These are phyloP conservation scores for Fusarium pseudoanthophilum DNA, from an alignment of 2,329 filamentous ascomycete genomes.

Conservation along the genomic window DNA sequence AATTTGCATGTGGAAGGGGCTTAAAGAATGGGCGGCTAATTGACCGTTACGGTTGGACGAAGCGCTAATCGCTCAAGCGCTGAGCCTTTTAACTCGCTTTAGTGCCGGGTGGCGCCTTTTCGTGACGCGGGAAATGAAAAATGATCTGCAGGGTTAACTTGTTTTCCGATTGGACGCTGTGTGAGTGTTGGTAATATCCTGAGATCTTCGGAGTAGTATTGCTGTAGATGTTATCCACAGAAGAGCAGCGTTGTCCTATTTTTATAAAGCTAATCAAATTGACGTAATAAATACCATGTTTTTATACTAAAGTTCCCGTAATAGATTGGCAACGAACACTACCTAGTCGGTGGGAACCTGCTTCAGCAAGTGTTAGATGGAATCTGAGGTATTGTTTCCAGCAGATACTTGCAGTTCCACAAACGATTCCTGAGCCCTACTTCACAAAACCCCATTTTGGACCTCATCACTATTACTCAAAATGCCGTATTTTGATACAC, in stretches of 20 bases:
- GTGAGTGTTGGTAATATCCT: constrained; percentile 17
- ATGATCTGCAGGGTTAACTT: constrained; percentile 24
- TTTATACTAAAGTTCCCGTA: neutral
- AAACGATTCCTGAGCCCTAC: neutral
- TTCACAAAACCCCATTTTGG: neutral
- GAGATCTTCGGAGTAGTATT: neutral
- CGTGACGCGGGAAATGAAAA: neutral
- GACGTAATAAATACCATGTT: neutral
- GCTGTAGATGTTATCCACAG: neutral
- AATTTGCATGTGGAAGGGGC: neutral
- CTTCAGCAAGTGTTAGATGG: neutral
- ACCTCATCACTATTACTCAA: neutral
- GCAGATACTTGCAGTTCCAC: neutral
- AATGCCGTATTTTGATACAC: too few relatives aligned
- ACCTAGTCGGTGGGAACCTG: neutral
- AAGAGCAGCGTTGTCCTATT: neutral
- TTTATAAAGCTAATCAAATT: too few relatives aligned
- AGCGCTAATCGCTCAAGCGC: constrained; percentile 19
- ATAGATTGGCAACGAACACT: neutral
- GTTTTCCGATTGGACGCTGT: constrained; percentile 19
- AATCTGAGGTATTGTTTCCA: neutral
- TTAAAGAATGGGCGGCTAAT: constrained; percentile 18
- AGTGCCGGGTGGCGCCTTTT: constrained; percentile 3
- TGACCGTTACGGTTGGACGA: constrained; percentile 13
- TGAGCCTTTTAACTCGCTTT: constrained; percentile 1